Evolutionary conservation across 1,284 basidiomycete genomes (phyloP).

Genomic region (Moesziomyces sp.): DNA sequence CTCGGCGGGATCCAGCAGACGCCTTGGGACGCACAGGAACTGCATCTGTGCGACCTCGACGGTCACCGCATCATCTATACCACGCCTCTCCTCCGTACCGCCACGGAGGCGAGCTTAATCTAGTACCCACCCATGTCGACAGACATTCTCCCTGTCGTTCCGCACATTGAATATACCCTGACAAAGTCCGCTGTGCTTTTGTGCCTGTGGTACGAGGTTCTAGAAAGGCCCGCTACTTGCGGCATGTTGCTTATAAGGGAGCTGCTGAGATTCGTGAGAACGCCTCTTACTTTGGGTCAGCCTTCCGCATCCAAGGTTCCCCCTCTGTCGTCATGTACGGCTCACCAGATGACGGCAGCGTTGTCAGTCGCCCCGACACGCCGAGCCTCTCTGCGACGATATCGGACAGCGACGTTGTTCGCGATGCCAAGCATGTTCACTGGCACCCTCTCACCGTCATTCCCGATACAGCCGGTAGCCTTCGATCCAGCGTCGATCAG

Average conservation of each 20-base stretch:
- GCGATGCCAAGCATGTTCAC: constrained; percentile 24
- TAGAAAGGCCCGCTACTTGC: not conserved
- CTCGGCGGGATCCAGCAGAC: constrained; percentile 36
- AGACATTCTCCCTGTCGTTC: not conserved
- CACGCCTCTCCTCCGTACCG: constrained; percentile 23
- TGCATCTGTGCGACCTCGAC: constrained; percentile 42
- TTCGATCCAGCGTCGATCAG: constrained; percentile 12
- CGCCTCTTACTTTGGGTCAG: not conserved
- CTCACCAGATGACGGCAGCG: constrained; percentile 32
- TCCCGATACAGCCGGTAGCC: constrained; percentile 4
- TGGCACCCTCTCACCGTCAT: constrained; percentile 18
- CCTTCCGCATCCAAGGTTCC: not conserved
- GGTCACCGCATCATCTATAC: constrained; percentile 46
- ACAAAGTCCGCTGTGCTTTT: constrained; percentile 24
- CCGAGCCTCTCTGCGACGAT: constrained; percentile 7
- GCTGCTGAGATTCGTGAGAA: too few species aligned
- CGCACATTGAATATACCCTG: constrained; percentile 24
- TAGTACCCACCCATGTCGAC: constrained; percentile 1
- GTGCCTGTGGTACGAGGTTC: not conserved
- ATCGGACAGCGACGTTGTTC: constrained; percentile 32
- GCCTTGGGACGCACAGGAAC: constrained; percentile 46
- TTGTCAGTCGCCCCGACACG: constrained; percentile 6
- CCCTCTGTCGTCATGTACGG: constrained; percentile 20
- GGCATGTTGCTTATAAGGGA: not conserved
- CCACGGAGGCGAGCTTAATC: constrained; percentile 9